Conservation (phyloP, 2,329 filamentous ascomycete species). For the Annulohypoxylon truncatum region DNA sequence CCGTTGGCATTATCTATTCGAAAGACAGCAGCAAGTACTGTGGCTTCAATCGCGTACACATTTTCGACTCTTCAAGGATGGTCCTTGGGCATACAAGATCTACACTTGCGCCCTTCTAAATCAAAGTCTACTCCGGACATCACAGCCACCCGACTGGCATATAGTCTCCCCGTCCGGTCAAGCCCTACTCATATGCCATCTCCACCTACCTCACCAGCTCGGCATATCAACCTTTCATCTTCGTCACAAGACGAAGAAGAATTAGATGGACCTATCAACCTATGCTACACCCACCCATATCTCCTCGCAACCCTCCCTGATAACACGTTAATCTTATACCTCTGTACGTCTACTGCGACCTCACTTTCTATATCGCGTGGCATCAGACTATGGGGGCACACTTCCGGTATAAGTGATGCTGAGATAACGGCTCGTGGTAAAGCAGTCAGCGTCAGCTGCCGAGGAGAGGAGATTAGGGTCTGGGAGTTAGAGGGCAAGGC, state of each 20-base stretch:
- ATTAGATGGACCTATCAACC: conserved; percentile 65
- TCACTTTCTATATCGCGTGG: conserved; percentile 77
- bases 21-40: conserved; percentile 69
- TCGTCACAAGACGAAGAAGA: conserved; percentile 24
- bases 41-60: conserved; percentile 89
- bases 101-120: conserved; percentile 67
- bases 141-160: conserved; percentile 55
- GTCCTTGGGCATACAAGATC: conserved; percentile 92
- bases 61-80: conserved; percentile 83
- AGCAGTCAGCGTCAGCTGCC: conserved; percentile 86
- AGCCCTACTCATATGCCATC: conserved; percentile 33
- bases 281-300: conserved; percentile 84
- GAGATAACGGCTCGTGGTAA: conserved; percentile 87
- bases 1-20: conserved; percentile 87
- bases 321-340: conserved; percentile 85
- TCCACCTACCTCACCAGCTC: conserved; percentile 45
- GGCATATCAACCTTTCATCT: conserved; percentile 11
- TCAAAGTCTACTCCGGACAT: conserved; percentile 49
- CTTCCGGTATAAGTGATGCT: conserved; percentile 86
- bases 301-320: conserved; percentile 85
- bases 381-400: conserved; percentile 88
- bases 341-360: conserved; percentile 78
- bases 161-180: conserved; percentile 51
- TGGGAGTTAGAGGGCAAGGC: conserved; percentile 88
- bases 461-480: conserved; percentile 82